Conservation (phyloP, 176 grass and related monocot genomes). For the Ampelocalamus luodianensis region DNA sequence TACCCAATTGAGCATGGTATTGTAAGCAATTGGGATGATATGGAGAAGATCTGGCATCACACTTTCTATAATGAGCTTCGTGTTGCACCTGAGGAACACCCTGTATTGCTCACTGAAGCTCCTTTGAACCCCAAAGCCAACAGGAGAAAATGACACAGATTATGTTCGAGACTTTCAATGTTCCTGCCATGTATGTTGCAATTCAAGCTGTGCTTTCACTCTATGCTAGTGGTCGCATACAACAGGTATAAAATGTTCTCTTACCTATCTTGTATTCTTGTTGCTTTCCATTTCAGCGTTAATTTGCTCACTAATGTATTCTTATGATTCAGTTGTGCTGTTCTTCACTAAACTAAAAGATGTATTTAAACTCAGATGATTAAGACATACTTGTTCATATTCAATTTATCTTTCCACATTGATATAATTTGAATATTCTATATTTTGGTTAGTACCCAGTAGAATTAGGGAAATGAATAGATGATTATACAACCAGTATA, state of each 20-base stretch:
- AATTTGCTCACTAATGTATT: not conserved
- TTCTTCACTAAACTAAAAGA: not conserved
- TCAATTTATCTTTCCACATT: not conserved
- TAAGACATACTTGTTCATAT: not conserved
- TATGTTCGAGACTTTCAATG: not conserved
- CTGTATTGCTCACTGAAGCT: not conserved
- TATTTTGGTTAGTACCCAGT: too few species aligned
- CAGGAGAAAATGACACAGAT: slow-evolving; percentile 7
- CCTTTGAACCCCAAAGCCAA: not conserved
- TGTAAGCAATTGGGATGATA: slow-evolving; percentile 1
- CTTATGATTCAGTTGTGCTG: not conserved
- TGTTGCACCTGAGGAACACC: not conserved
- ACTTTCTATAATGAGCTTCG: not conserved
- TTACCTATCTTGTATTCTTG: not conserved
- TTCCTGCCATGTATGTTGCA: not conserved
- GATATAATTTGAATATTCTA: not conserved
- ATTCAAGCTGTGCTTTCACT: slow-evolving; percentile 3
- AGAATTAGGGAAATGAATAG: not conserved
- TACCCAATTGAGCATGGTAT: not conserved
- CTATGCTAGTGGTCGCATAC: not conserved
- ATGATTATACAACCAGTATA: not conserved
- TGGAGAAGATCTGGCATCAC: slow-evolving; percentile 11
- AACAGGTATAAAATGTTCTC: not conserved
- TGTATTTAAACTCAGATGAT: not conserved
- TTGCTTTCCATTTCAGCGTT: not conserved